phyloP scores from a whole-genome alignment of 1,284 basidiomycete species.

The Pisolithus thermaeus region DNA sequence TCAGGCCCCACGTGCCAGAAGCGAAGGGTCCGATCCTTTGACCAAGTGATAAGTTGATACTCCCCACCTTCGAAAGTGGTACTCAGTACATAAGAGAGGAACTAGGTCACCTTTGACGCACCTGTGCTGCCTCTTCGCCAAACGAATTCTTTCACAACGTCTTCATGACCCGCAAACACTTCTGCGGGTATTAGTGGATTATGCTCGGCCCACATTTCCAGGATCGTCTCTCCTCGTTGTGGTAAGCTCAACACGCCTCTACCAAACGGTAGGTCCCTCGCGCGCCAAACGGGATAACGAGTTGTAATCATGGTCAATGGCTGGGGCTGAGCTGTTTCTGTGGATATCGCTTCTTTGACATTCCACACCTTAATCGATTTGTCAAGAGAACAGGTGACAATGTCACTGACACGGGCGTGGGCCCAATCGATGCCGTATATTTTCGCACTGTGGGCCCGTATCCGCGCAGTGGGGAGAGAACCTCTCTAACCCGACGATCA shows the following conservation, averaged over 20 bases:
- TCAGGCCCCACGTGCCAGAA: constrained; percentile 86
- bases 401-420: constrained; percentile 61
- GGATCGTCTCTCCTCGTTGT: constrained; percentile 79
- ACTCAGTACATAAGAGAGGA: not conserved
- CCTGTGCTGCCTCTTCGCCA: constrained; percentile 73
- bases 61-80: constrained; percentile 51
- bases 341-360: constrained; percentile 30
- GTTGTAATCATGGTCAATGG: constrained; percentile 67
- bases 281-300: constrained; percentile 90
- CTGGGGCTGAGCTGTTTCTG: constrained; percentile 19
- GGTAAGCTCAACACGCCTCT: constrained; percentile 85
- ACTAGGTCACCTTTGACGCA: constrained; percentile 22
- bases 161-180: constrained; percentile 83
- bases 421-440: constrained; percentile 98
- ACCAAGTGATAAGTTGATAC: constrained; percentile 96
- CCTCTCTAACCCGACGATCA: constrained; percentile 61
- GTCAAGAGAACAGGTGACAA: constrained; percentile 90
- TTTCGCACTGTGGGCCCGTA: constrained; percentile 79
- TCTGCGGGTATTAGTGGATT: constrained; percentile 54
- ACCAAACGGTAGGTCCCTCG: constrained; percentile 90
- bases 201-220: constrained; percentile 77
- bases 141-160: constrained; percentile 97
- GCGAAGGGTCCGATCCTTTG: constrained; percentile 87
- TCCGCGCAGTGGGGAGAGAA: constrained; percentile 71
- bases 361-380: constrained; percentile 88